phyloP scores from a whole-genome alignment of 441 rosid species.

The Populus hybrid region DNA sequence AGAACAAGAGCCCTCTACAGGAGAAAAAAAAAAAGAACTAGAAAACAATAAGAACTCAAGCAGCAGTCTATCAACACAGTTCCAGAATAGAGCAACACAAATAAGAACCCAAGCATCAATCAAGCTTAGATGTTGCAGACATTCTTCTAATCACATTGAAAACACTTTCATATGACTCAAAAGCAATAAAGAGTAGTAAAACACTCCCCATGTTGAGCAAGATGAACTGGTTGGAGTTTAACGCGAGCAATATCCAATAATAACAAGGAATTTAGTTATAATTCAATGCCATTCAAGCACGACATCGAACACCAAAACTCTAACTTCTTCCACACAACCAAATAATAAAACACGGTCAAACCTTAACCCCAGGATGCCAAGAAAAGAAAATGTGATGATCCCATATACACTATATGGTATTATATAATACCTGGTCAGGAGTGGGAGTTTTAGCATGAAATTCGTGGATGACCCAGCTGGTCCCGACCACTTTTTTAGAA shows the following conservation, averaged over 20 bases:
- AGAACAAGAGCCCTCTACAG: slow-evolving; percentile 23
- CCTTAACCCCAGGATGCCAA: background rate
- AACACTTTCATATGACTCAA: background rate
- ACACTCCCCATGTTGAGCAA: background rate
- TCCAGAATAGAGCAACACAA: background rate
- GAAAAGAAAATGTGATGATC: background rate
- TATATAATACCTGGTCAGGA: slow-evolving; percentile 16
- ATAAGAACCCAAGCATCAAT: background rate
- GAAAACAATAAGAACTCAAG: background rate
- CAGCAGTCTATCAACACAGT: background rate
- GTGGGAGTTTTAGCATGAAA: slow-evolving; percentile 2
- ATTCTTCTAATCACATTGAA: background rate
- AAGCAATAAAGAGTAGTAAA: background rate
- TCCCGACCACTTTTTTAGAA: slow-evolving; percentile 15
- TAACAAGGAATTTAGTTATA: background rate
- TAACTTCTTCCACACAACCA: background rate
- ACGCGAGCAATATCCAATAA: background rate
- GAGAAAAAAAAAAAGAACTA: background rate
- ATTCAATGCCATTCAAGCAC: background rate
- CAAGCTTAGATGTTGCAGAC: background rate
- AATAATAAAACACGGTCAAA: background rate
- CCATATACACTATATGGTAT: background rate
- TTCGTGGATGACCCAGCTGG: slow-evolving; percentile 43
- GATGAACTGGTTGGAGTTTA: background rate
- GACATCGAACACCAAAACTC: background rate